Percentiles rank a stretch among this genome's conserved stretches.
Evolutionary conservation across 345 rosid genomes (phyloP).

Genomic region (Euphorbia tirucalli): DNA sequence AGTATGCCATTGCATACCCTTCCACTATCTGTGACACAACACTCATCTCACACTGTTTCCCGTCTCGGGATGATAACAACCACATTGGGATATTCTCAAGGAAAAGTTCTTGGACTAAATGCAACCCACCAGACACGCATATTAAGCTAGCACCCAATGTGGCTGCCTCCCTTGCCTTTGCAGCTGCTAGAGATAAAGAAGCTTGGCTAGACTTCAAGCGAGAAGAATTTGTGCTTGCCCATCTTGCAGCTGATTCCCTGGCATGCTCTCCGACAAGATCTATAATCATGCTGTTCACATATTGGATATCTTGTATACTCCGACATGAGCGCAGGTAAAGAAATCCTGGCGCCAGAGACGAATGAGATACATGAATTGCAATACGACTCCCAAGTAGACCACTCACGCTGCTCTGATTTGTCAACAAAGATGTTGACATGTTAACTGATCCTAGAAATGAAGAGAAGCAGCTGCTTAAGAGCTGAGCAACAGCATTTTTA

Average conservation of each 20-base stretch:
- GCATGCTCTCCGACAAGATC: conserved; percentile 50
- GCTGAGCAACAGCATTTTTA: conserved; percentile 54
- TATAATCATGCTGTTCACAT: conserved; percentile 40
- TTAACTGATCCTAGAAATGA: conserved; percentile 44
- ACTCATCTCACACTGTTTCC: conserved; percentile 28
- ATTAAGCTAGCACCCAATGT: conserved; percentile 57
- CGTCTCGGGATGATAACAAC: conserved; percentile 44
- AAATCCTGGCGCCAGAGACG: conserved; percentile 49
- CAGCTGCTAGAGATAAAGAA: conserved; percentile 43
- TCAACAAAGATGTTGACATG: conserved; percentile 30
- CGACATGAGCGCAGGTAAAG: conserved; percentile 59
- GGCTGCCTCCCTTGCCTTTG: conserved; percentile 52
- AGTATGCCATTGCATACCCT: conserved; percentile 61
- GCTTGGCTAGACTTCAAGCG: conserved; percentile 43
- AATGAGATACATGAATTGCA: conserved; percentile 27
- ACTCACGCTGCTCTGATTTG: conserved; percentile 36
- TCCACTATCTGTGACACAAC: conserved; percentile 34
- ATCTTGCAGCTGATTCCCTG: conserved; percentile 35
- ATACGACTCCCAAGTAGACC: conserved; percentile 46
- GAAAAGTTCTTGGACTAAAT: conserved; percentile 44
- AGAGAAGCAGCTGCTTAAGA: conserved; percentile 57
- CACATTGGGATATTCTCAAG: conserved; percentile 54
- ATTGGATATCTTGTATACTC: conserved; percentile 36
- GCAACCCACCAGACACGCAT: conserved; percentile 47
- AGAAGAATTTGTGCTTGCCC: conserved; percentile 23